Evolutionary conservation across 2,329 filamentous ascomycete genomes (phyloP).

Genomic region (Ascochyta fabae): DNA sequence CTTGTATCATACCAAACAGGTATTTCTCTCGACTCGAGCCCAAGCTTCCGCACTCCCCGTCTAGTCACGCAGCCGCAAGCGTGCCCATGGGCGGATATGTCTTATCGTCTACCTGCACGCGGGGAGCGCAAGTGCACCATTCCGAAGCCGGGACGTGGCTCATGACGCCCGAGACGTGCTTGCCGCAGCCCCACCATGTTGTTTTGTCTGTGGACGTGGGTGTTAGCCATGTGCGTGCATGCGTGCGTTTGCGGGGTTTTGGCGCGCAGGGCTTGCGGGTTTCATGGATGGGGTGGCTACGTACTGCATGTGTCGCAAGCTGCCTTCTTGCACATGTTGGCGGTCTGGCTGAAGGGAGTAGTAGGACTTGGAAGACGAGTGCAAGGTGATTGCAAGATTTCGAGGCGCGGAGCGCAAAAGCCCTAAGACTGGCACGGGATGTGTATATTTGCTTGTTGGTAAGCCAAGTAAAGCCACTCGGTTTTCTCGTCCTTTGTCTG

Average conservation of each 20-base stretch:
- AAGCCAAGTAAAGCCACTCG: constrained; percentile 11
- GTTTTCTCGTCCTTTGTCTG: constrained; percentile 8
- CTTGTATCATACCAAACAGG: constrained; percentile 17
- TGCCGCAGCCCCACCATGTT: constrained; percentile 71
- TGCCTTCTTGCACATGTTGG: constrained; percentile 69
- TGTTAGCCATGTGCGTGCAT: neutral
- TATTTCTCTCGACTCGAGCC: constrained; percentile 14
- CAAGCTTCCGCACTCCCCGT: constrained; percentile 16
- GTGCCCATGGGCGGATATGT: constrained; percentile 69
- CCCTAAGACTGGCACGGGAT: neutral
- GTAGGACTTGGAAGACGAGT: neutral
- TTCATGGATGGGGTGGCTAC: constrained; percentile 35
- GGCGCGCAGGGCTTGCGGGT: neutral
- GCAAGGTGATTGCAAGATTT: neutral
- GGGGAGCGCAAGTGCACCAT: constrained; percentile 71
- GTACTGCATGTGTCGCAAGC: constrained; percentile 68
- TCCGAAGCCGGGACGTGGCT: constrained; percentile 63
- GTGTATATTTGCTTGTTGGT: neutral
- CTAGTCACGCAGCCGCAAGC: constrained; percentile 35
- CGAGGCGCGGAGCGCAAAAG: neutral
- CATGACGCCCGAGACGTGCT: constrained; percentile 67
- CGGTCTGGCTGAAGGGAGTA: neutral
- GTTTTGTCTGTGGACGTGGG: constrained; percentile 55
- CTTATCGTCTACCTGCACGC: constrained; percentile 66
- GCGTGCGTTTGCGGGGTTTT: neutral